These are phyloP conservation scores for Ophiostoma novo-ulmi DNA, from an alignment of 2,329 filamentous ascomycete genomes.

Conservation along the genomic window DNA sequence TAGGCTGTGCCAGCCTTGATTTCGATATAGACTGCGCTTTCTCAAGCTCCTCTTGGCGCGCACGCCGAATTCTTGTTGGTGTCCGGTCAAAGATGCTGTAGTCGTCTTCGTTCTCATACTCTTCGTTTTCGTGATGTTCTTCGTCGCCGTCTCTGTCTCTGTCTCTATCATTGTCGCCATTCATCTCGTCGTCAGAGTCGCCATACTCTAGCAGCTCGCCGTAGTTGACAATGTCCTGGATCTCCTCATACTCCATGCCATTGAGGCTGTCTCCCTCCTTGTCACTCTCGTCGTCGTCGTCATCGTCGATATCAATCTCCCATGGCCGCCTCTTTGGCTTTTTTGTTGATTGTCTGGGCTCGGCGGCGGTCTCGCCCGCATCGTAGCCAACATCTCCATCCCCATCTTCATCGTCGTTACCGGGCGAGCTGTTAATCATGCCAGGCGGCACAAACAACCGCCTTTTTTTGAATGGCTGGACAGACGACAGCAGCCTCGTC, in stretches of 20 bases:
- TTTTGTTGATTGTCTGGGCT: not conserved
- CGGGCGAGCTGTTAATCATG: slow-evolving; percentile 15
- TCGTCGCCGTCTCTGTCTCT: not conserved
- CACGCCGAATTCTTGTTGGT: slow-evolving; percentile 12
- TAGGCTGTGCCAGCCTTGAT: not conserved
- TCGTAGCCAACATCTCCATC: not conserved
- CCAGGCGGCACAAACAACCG: slow-evolving; percentile 22
- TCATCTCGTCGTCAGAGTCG: not conserved
- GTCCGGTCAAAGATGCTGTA: slow-evolving; percentile 17
- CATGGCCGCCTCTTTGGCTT: not conserved
- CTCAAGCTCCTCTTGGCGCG: not conserved
- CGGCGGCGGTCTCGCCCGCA: no score
- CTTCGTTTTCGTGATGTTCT: slow-evolving; percentile 7
- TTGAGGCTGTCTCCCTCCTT: not conserved
- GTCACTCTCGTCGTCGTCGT: not conserved
- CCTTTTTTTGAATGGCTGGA: slow-evolving; percentile 24
- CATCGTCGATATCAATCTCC: slow-evolving; percentile 8
- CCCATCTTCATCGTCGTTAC: not conserved
- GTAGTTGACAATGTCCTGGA: slow-evolving; percentile 18
- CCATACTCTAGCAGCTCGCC: slow-evolving; percentile 21
- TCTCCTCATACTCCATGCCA: slow-evolving; percentile 20
- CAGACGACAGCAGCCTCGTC: slow-evolving; percentile 3
- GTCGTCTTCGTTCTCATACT: slow-evolving; percentile 10
- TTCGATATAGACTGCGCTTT: not conserved
- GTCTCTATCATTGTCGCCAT: not conserved